A percentile compares a stretch with the other conserved stretches of the same genome.
Evolutionary conservation across 2,329 filamentous ascomycete genomes (phyloP).

Genomic region (Lanzia echinophila): DNA sequence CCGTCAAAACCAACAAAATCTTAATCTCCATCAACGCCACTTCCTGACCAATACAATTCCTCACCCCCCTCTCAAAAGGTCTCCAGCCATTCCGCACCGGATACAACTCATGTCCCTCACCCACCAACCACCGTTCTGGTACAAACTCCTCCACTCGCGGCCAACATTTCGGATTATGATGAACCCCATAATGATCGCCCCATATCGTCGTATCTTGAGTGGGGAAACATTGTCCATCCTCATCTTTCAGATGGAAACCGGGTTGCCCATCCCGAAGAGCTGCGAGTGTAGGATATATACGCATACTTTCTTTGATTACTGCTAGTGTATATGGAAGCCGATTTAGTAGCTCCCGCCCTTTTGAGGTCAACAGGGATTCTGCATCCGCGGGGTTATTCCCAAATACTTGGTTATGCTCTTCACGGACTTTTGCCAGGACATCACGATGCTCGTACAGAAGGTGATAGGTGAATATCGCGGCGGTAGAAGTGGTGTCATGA

Average conservation of each 20-base stretch:
- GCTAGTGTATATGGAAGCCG: conserved; percentile 16
- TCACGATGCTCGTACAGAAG: conserved; percentile 13
- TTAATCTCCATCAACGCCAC: conserved; percentile 44
- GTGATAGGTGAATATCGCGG: conserved; percentile 12
- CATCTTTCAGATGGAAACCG: neutral
- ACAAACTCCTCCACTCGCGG: conserved; percentile 39
- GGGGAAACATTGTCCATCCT: neutral
- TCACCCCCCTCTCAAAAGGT: conserved; percentile 46
- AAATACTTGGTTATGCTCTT: conserved; percentile 19
- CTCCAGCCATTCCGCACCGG: conserved; percentile 40
- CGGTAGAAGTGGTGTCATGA: conserved; percentile 19
- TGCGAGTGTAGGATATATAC: neutral
- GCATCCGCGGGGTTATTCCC: conserved; percentile 11
- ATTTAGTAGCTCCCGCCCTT: conserved; percentile 16
- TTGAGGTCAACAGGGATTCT: conserved; percentile 2
- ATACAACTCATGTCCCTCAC: conserved; percentile 32
- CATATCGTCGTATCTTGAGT: neutral
- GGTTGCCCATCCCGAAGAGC: neutral
- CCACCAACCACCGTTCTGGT: conserved; percentile 41
- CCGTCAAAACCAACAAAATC: conserved; percentile 38
- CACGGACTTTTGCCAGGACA: conserved; percentile 10
- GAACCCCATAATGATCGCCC: neutral
- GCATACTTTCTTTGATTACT: conserved; percentile 17
- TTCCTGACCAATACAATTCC: conserved; percentile 52
- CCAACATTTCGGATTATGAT: conserved; percentile 39